phyloP scores from a whole-genome alignment of 2,329 filamentous ascomycete species.

The Talaromyces sp. region DNA sequence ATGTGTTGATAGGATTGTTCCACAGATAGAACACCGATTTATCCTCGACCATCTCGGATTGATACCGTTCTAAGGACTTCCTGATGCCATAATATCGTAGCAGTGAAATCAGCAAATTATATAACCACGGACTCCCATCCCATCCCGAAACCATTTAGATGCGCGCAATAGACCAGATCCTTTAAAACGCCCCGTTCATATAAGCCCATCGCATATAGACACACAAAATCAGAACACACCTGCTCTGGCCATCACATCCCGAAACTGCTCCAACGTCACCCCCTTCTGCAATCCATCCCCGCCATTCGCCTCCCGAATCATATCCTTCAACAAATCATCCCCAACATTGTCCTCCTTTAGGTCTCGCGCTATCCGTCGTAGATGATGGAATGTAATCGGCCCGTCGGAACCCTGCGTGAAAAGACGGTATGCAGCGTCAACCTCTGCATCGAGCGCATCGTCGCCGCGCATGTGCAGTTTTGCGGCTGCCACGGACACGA shows the following conservation, averaged over 20 bases:
- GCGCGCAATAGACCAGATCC: neutral
- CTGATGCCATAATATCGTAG: neutral
- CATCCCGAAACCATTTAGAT: neutral
- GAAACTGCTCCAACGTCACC: conserved; percentile 77
- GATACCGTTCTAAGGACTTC: neutral
- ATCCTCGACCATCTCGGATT: neutral
- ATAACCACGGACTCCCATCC: neutral
- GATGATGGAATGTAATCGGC: conserved; percentile 75
- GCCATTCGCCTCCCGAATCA: conserved; percentile 92
- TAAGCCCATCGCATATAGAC: neutral
- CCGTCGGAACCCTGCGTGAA: conserved; percentile 62
- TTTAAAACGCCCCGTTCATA: neutral
- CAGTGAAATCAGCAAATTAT: neutral
- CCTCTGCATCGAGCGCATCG: conserved; percentile 63
- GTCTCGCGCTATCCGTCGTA: conserved; percentile 74
- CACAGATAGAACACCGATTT: neutral
- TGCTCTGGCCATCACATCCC: conserved; percentile 78
- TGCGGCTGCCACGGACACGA: conserved; percentile 83
- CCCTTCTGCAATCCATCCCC: conserved; percentile 68
- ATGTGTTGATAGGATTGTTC: neutral
- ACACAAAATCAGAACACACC: conserved; percentile 67
- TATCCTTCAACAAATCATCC: conserved; percentile 82
- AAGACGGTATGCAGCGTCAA: conserved; percentile 76
- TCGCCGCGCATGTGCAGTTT: conserved; percentile 65
- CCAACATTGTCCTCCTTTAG: conserved; percentile 75